phyloP scores from a whole-genome alignment of 176 grass and related monocot genomes.

The Secale cereale region DNA sequence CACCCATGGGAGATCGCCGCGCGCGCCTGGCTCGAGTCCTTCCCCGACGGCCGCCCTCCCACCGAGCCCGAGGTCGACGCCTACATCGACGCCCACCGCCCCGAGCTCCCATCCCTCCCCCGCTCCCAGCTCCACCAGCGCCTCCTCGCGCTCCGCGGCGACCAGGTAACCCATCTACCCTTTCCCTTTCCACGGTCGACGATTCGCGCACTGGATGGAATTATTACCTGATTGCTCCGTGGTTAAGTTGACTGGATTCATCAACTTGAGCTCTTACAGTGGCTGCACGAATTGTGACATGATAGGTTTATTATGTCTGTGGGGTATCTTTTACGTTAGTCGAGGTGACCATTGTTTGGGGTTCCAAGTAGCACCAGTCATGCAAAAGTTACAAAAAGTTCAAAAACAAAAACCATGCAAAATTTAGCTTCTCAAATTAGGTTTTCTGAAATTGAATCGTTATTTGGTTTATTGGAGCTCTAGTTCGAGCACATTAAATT shows the following conservation, averaged over 20 bases:
- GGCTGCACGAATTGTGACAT: not conserved
- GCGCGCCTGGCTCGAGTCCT: constrained; percentile 62
- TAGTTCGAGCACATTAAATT: not conserved
- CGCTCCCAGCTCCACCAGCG: constrained; percentile 64
- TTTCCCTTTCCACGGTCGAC: too few relatives aligned
- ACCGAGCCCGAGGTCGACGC: constrained; percentile 55
- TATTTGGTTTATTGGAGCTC: not conserved
- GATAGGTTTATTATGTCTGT: not conserved
- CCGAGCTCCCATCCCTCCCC: constrained; percentile 48
- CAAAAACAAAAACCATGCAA: not conserved
- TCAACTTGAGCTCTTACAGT: not conserved
- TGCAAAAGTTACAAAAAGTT: not conserved
- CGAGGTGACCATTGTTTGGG: not conserved
- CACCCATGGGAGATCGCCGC: constrained; percentile 51
- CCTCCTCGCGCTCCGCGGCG: constrained; percentile 50
- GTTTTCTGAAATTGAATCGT: not conserved
- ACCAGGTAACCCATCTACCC: constrained; percentile 33
- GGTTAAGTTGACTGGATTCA: constrained; percentile 2
- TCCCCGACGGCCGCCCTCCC: constrained; percentile 48
- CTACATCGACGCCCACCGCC: constrained; percentile 63
- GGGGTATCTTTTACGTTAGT: not conserved
- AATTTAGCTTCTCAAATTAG: not conserved
- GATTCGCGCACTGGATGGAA: not conserved
- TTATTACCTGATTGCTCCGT: not conserved
- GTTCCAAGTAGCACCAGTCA: not conserved